Evolutionary conservation across 2,329 filamentous ascomycete species (phyloP).

Genomic region (Thelonectria blattea): DNA sequence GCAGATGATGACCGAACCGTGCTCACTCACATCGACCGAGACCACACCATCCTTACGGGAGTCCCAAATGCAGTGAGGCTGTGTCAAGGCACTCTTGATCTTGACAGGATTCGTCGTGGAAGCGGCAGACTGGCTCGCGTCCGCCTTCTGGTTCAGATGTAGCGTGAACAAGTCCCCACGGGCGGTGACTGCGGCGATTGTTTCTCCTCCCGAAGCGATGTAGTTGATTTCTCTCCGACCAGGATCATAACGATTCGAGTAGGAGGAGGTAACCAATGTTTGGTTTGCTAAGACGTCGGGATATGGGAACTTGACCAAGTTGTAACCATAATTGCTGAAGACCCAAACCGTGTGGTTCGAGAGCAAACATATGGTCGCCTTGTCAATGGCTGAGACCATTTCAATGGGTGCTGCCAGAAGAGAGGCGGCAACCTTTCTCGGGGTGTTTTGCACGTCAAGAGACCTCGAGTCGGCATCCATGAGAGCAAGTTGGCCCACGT

Average conservation of each 20-base stretch:
- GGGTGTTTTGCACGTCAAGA: slow-evolving; percentile 79
- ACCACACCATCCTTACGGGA: slow-evolving; percentile 84
- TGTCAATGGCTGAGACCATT: slow-evolving; percentile 87
- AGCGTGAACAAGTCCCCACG: slow-evolving; percentile 90
- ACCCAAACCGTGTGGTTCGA: slow-evolving; percentile 90
- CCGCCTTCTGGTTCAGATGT: slow-evolving; percentile 71
- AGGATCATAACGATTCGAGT: slow-evolving; percentile 57
- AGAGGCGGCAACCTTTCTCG: slow-evolving; percentile 87
- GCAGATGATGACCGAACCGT: slow-evolving; percentile 93
- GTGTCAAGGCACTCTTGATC: slow-evolving; percentile 80
- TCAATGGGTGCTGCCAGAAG: slow-evolving; percentile 70
- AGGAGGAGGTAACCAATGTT: slow-evolving; percentile 68
- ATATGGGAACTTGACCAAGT: slow-evolving; percentile 83
- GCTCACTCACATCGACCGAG: slow-evolving; percentile 87
- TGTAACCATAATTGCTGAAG: slow-evolving; percentile 95
- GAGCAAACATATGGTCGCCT: slow-evolving; percentile 83
- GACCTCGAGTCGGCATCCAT: slow-evolving; percentile 95
- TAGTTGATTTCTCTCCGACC: slow-evolving; percentile 73
- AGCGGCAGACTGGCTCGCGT: slow-evolving; percentile 62
- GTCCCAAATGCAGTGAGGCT: slow-evolving; percentile 85
- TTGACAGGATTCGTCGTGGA: slow-evolving; percentile 94
- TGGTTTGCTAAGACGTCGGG: slow-evolving; percentile 73
- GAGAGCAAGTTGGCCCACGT: slow-evolving; percentile 89
- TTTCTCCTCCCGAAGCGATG: slow-evolving; percentile 86
- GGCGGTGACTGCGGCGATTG: slow-evolving; percentile 84